These are phyloP conservation scores for Tieghemiomyces parasiticus DNA, from an alignment of 192 early-diverging fungal species.

Conservation along the genomic window DNA sequence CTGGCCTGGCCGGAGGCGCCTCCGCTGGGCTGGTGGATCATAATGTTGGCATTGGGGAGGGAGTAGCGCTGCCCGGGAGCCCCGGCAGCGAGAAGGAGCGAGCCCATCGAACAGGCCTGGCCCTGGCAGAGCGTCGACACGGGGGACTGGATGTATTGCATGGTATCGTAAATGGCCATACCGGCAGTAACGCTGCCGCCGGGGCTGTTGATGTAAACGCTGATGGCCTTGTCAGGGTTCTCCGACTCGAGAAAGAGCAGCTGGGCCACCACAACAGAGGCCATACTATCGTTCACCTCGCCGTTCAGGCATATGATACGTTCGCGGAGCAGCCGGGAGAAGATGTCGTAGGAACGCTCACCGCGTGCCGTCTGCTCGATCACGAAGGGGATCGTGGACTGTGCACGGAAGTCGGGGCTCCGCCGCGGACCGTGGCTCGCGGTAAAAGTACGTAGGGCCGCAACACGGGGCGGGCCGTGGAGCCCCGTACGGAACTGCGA, in stretches of 20 bases:
- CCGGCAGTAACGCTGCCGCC: constrained; percentile 92
- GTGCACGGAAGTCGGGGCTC: neutral
- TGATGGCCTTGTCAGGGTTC: constrained; percentile 84
- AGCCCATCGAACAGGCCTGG: constrained; percentile 97
- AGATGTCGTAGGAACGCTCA: constrained; percentile 95
- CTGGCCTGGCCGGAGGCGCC: constrained; percentile 87
- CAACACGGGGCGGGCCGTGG: no score
- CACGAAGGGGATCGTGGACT: constrained; percentile 42
- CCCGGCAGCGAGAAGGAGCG: constrained; percentile 80
- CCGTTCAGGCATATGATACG: constrained; percentile 95
- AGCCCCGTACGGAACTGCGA: no score
- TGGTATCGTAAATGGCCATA: constrained; percentile 86
- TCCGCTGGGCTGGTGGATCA: constrained; percentile 97
- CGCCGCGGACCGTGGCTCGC: neutral
- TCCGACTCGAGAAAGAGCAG: constrained; percentile 90
- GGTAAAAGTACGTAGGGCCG: no score
- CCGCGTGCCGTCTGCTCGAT: constrained; percentile 59
- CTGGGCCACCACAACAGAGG: constrained; percentile 87
- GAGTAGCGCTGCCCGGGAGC: constrained; percentile 73
- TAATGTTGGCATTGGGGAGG: constrained; percentile 82
- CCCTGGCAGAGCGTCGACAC: constrained; percentile 92
- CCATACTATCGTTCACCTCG: constrained; percentile 64
- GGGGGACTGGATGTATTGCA: constrained; percentile 82
- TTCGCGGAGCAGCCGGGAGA: constrained; percentile 90
- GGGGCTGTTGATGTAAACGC: constrained; percentile 95